A percentile compares a stretch with the other conserved stretches of the same genome.
phyloP scores from a whole-genome alignment of 345 rosid genomes.

The Populus tremula region DNA sequence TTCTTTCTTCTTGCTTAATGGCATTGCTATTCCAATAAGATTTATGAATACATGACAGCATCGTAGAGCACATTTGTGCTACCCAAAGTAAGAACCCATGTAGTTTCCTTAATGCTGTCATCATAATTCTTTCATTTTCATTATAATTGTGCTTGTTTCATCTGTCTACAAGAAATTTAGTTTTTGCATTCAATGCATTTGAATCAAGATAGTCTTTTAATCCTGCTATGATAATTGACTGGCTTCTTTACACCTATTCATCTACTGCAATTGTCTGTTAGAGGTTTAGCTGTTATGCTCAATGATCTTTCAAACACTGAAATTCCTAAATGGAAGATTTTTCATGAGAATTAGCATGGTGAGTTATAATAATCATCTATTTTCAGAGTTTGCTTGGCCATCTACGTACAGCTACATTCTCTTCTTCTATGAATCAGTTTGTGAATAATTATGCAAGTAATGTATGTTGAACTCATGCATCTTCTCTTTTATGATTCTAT shows the following conservation, averaged over 20 bases:
- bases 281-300: neutral
- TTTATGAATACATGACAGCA: neutral
- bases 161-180: neutral
- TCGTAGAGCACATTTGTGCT: neutral
- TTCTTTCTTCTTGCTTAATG: neutral
- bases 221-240: neutral
- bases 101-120: neutral
- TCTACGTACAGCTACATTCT: too few species aligned
- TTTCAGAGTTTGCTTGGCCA: too few species aligned
- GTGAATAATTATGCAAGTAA: too few species aligned
- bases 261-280: neutral
- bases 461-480: neutral
- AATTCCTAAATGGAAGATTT: neutral
- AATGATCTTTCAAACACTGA: neutral
- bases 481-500: conserved; percentile 8
- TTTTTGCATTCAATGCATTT: neutral
- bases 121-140: neutral
- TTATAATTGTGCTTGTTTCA: neutral
- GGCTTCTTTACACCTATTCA: neutral
- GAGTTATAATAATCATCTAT: too few species aligned
- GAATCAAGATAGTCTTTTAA: neutral
- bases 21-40: neutral
- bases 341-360: too few species aligned
- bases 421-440: too few species aligned
- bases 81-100: neutral